A percentile compares a stretch with the other conserved stretches of the same genome.
These are phyloP conservation scores for Penicillium cataractarum DNA, from an alignment of 495 filamentous ascomycete species.

Conservation along the genomic window DNA sequence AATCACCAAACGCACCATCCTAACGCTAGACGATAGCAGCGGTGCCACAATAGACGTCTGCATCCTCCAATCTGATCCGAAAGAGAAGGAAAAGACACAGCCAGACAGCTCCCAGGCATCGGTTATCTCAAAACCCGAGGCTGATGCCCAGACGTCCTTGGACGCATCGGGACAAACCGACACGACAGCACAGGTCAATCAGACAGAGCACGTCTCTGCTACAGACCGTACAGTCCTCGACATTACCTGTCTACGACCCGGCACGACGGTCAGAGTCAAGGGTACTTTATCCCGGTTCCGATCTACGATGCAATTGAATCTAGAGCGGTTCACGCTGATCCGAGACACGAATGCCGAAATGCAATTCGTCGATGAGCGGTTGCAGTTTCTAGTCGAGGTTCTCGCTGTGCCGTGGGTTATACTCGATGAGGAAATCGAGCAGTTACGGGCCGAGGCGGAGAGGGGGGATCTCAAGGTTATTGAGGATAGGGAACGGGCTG, in stretches of 20 bases:
- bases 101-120: conserved; percentile 1
- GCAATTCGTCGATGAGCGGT: conserved; percentile 70
- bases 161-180: not conserved
- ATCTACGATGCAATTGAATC: conserved; percentile 62
- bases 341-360: conserved; percentile 75
- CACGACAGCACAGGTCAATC: not conserved
- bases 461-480: conserved; percentile 42
- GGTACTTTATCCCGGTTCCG: conserved; percentile 70
- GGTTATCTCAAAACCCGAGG: not conserved
- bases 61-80: conserved; percentile 29
- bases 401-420: conserved; percentile 72
- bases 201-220: conserved; percentile 29
- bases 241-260: conserved; percentile 60
- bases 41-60: conserved; percentile 71
- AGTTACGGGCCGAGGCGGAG: conserved; percentile 55
- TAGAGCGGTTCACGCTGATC: conserved; percentile 66
- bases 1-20: conserved; percentile 57
- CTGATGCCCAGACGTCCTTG: not conserved
- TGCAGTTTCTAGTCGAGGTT: conserved; percentile 63
- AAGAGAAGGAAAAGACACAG: conserved; percentile 9
- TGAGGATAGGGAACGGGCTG: conserved; percentile 43
- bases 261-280: conserved; percentile 75
- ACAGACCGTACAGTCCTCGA: conserved; percentile 40
- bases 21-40: conserved; percentile 85
- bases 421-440: conserved; percentile 53